Conservation (phyloP, 164 flowering plant species). For the Amborella trichopoda region DNA sequence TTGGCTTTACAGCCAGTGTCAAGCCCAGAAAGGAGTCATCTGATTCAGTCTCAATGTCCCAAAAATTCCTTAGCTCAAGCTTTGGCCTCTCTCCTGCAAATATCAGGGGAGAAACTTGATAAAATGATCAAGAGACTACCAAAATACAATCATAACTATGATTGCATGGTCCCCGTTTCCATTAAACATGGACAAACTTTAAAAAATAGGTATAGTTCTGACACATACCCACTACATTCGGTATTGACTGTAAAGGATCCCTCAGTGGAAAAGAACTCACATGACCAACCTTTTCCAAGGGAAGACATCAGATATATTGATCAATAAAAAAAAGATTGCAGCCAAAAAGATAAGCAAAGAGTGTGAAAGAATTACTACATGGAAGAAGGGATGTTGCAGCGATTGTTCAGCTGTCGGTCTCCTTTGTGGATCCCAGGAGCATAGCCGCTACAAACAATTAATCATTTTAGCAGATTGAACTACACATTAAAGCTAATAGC, state of each 20-base stretch:
- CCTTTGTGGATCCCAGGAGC: constrained; percentile 69
- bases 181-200: too few species aligned
- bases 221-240: constrained; percentile 31
- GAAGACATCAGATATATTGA: too few species aligned
- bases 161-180: too few species aligned
- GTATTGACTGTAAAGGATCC: constrained; percentile 37
- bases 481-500: too few species aligned
- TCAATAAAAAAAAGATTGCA: too few species aligned
- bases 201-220: too few species aligned
- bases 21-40: constrained; percentile 85
- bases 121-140: not conserved
- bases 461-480: too few species aligned
- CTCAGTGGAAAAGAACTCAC: constrained; percentile 1
- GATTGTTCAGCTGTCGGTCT: constrained; percentile 79
- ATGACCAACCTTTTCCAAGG: constrained; percentile 1
- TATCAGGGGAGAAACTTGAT: not conserved
- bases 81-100: constrained; percentile 47
- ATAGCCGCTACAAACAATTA: constrained; percentile 35
- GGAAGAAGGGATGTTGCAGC: constrained; percentile 72
- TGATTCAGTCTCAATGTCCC: constrained; percentile 53
- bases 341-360: too few species aligned
- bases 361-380: constrained; percentile 29
- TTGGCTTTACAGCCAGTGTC: constrained; percentile 75
- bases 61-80: constrained; percentile 77
- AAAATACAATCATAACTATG: too few species aligned